Evolutionary conservation across 208 protist genomes (phyloP).

Genomic region (Crithidia mellificae): DNA sequence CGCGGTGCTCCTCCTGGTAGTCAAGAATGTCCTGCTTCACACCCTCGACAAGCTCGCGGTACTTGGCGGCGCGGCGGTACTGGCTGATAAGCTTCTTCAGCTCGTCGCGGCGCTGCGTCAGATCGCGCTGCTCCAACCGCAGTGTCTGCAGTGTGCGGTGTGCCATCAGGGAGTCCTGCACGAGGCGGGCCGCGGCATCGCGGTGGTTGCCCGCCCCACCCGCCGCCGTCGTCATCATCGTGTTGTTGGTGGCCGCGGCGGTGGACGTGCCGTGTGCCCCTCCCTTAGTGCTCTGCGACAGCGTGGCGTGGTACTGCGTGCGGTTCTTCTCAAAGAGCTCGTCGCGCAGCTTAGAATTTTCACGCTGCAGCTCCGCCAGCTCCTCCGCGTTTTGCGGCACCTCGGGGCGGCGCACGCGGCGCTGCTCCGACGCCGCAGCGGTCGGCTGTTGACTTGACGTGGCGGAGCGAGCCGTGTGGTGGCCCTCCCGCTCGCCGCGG

Average conservation of each 20-base stretch:
- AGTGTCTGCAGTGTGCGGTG: constrained; percentile 52
- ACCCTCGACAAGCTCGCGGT: constrained; percentile 46
- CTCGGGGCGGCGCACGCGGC: constrained; percentile 11
- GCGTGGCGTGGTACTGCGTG: constrained; percentile 28
- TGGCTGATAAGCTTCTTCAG: constrained; percentile 40
- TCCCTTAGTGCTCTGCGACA: constrained; percentile 23
- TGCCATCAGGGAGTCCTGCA: constrained; percentile 46
- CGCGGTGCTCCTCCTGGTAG: constrained; percentile 58
- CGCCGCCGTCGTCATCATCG: neutral
- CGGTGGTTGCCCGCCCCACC: constrained; percentile 16
- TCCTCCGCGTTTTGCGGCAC: constrained; percentile 46
- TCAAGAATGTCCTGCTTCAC: constrained; percentile 56
- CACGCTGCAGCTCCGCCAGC: constrained; percentile 42
- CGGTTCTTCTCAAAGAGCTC: constrained; percentile 40
- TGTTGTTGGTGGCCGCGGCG: neutral
- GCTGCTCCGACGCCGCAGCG: neutral
- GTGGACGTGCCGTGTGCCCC: constrained; percentile 1
- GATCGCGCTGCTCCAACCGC: constrained; percentile 45
- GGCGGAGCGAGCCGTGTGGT: neutral
- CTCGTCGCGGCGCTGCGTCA: constrained; percentile 41
- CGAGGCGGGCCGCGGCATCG: constrained; percentile 34
- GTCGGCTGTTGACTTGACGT: neutral
- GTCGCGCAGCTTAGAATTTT: constrained; percentile 53
- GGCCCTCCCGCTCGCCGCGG: constrained; percentile 1
- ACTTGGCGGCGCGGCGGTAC: constrained; percentile 52